Percentiles rank a stretch among this genome's conserved stretches.
phyloP scores from a whole-genome alignment of 345 rosid genomes.

The Lepidium sativum region DNA sequence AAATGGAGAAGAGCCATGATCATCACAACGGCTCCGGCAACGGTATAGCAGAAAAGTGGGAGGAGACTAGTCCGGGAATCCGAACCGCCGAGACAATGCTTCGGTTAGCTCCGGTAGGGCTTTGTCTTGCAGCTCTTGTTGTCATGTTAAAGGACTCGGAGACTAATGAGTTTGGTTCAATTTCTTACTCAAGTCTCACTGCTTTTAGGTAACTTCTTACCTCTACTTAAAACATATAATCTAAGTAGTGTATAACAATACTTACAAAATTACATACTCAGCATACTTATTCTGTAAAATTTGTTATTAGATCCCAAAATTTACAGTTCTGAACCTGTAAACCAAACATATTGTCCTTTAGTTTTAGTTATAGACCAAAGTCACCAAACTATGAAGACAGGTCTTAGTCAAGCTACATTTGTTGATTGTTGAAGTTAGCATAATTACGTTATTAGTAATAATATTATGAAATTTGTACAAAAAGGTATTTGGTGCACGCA shows the following conservation, averaged over 20 bases:
- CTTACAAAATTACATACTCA: too few species aligned
- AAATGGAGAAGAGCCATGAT: slow-evolving; percentile 23
- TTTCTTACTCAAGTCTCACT: slow-evolving; percentile 23
- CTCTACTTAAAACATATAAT: neutral
- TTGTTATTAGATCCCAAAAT: neutral
- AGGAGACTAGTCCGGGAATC: slow-evolving; percentile 14
- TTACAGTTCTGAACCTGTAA: neutral
- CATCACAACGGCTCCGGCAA: slow-evolving; percentile 6
- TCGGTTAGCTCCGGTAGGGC: slow-evolving; percentile 32
- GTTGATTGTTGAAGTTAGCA: neutral
- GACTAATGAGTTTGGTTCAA: slow-evolving; percentile 23
- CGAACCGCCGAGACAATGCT: slow-evolving; percentile 28
- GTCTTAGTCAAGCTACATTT: neutral
- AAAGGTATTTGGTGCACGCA: slow-evolving; percentile 85
- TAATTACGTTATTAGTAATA: neutral
- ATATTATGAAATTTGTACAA: neutral
- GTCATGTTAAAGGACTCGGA: slow-evolving; percentile 25
- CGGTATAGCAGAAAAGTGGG: slow-evolving; percentile 8
- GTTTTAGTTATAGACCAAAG: neutral
- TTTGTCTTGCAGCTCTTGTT: slow-evolving; percentile 31
- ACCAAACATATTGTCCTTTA: neutral
- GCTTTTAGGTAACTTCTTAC: slow-evolving; percentile 13
- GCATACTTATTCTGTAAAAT: neutral
- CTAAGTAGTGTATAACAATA: neutral
- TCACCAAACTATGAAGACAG: neutral